phyloP scores from a whole-genome alignment of 169 alveolate genomes.

The Condylostoma magnum region DNA sequence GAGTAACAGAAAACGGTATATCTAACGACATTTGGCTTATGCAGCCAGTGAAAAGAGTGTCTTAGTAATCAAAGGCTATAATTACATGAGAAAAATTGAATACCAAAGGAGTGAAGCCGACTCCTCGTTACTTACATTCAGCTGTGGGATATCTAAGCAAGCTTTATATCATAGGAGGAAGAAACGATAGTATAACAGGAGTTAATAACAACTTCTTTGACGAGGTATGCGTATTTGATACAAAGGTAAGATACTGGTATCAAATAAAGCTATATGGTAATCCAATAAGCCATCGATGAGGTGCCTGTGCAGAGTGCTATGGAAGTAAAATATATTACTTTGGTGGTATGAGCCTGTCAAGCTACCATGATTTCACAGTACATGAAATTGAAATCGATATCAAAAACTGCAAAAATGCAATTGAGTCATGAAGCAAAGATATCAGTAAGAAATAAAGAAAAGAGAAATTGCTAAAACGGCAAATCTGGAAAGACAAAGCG shows the following conservation, averaged over 20 bases:
- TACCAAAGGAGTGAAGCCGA: neutral
- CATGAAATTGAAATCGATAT: neutral
- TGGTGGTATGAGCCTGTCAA: neutral
- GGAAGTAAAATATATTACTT: neutral
- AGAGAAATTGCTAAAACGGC: neutral
- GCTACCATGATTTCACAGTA: neutral
- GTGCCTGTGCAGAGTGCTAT: neutral
- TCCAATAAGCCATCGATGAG: neutral
- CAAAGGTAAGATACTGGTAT: neutral
- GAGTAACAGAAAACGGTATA: neutral
- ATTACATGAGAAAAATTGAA: neutral
- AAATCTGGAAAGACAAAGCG: neutral
- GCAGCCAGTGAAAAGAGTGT: neutral
- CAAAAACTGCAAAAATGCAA: neutral
- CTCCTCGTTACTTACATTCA: conserved; percentile 11
- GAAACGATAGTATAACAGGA: neutral
- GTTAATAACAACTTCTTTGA: neutral
- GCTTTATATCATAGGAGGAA: conserved; percentile 3
- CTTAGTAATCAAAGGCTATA: neutral
- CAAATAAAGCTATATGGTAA: neutral
- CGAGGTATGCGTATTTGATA: neutral
- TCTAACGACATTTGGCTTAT: neutral
- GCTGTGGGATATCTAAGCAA: neutral
- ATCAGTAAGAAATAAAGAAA: neutral
- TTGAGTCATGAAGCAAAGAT: neutral